Conservation (phyloP, 2,329 filamentous ascomycete genomes). For the Sporothrix inflata region DNA sequence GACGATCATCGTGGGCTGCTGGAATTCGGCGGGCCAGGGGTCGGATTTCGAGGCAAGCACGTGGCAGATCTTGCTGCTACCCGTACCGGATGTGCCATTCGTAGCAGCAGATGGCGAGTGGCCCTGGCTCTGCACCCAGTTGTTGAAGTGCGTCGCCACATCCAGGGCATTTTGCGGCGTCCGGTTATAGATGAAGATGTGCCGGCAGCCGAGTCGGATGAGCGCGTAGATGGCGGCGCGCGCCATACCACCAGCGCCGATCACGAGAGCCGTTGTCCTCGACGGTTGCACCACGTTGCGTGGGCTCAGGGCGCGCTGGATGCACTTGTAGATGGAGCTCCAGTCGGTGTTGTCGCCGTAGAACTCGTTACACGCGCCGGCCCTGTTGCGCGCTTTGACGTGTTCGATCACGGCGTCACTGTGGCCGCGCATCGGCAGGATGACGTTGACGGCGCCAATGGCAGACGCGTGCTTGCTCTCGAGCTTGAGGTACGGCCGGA, state of each 20-base stretch:
- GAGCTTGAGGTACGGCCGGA: constrained; percentile 65
- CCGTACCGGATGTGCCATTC: constrained; percentile 9
- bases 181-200: constrained; percentile 73
- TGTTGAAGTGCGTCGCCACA: constrained; percentile 69
- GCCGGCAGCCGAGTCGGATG: constrained; percentile 71
- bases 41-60: constrained; percentile 62
- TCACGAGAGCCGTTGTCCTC: constrained; percentile 58
- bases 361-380: constrained; percentile 63
- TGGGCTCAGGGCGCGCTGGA: constrained; percentile 70
- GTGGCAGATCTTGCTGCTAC: constrained; percentile 46
- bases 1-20: constrained; percentile 70
- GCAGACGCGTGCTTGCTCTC: constrained; percentile 70
- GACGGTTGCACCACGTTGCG: constrained; percentile 62
- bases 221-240: constrained; percentile 74
- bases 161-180: constrained; percentile 63
- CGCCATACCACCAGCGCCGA: constrained; percentile 72
- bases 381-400: constrained; percentile 61
- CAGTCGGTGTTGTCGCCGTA: constrained; percentile 59
- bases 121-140: constrained; percentile 46
- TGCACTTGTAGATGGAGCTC: constrained; percentile 54
- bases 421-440: constrained; percentile 65
- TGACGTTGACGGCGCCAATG: constrained; percentile 73
- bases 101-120: constrained; percentile 36
- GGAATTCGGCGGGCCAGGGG: constrained; percentile 64
- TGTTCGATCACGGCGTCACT: constrained; percentile 50